Evolutionary conservation across 2,329 filamentous ascomycete genomes (phyloP), one percentile per base, ranked within the genome.

Genomic region (Apiospora sp.): DNA sequence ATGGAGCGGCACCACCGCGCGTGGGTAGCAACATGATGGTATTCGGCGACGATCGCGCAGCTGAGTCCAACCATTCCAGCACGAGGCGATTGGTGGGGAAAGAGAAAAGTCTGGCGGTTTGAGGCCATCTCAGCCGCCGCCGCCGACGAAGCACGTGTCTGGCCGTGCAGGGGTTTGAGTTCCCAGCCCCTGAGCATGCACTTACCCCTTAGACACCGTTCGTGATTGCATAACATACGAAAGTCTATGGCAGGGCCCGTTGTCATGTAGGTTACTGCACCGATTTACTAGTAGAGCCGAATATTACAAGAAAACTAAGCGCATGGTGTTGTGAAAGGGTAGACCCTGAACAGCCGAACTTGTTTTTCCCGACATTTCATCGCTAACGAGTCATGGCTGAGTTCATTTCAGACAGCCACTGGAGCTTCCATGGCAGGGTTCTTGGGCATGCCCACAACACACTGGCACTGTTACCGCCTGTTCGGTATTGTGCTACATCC

Each of bases 31-130:
- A 27, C 14, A 68, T 44, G 64, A 46, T 27, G 37, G 37, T 22
- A 12, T 44, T 14, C 64, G 37, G 27, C 8, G 64, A 46, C 37
- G 22, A 44, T 44, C 37, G 37, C 22, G 37, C 64, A 68, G 64
- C 22, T 24, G 37, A 68, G 64, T 44, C 64, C 64, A 68, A 68
- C 64, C 64, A 68, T 44, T 68, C 2, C 64, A 46, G 64, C 64
- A 68, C 64, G 37, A 44, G 64, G 64, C 16, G 13, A 4, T 43
- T n/a, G 16, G 64, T 30, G 37, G 37, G n/a, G 37, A 22, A 14
- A 6, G 34, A 19, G 19, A 8, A 27, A 27, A 7, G 22, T 37
- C 34, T 67, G 61, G 34, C 34, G 61, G 3, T 22, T 67, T 27
- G 61, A 19, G n/a, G n/a, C 34, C 24, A 43, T 67, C 34, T 67